A percentile compares a stretch with the other conserved stretches of the same genome.
Evolutionary conservation across 1,284 basidiomycete genomes (phyloP).

Genomic region (Papiliotrema terrestris): DNA sequence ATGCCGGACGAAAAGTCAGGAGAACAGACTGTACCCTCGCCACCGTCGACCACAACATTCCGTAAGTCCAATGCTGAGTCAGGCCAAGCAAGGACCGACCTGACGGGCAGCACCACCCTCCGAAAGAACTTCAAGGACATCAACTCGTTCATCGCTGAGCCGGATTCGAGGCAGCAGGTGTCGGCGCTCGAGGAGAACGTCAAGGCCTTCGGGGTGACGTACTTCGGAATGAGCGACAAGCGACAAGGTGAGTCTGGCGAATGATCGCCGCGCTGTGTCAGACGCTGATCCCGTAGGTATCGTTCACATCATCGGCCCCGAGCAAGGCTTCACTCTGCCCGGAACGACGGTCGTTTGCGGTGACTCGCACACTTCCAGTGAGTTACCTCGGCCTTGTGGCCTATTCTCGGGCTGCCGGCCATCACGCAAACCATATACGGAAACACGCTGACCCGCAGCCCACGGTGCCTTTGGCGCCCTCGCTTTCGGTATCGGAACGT

Average conservation of each 20-base stretch:
- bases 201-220: constrained; percentile 89
- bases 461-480: constrained; percentile 95
- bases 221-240: constrained; percentile 88
- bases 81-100: background rate
- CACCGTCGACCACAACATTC: constrained; percentile 93
- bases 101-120: constrained; percentile 64
- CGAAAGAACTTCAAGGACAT: constrained; percentile 79
- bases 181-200: constrained; percentile 89
- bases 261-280: background rate
- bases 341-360: constrained; percentile 95
- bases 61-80: constrained; percentile 58
- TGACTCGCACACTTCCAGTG: constrained; percentile 77
- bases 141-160: constrained; percentile 75
- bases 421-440: too few species aligned
- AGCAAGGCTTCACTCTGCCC: constrained; percentile 93
- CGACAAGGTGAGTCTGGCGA: constrained; percentile 64
- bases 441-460: constrained; percentile 54
- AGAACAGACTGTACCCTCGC: constrained; percentile 91
- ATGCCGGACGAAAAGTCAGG: constrained; percentile 75
- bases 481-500: constrained; percentile 94
- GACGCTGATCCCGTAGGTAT: constrained; percentile 60
- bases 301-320: constrained; percentile 93
- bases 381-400: constrained; percentile 7
- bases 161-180: constrained; percentile 89
- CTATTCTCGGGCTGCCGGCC: background rate